Conservation (phyloP, 1,284 basidiomycete genomes). For the Ustilago shanxiensis region DNA sequence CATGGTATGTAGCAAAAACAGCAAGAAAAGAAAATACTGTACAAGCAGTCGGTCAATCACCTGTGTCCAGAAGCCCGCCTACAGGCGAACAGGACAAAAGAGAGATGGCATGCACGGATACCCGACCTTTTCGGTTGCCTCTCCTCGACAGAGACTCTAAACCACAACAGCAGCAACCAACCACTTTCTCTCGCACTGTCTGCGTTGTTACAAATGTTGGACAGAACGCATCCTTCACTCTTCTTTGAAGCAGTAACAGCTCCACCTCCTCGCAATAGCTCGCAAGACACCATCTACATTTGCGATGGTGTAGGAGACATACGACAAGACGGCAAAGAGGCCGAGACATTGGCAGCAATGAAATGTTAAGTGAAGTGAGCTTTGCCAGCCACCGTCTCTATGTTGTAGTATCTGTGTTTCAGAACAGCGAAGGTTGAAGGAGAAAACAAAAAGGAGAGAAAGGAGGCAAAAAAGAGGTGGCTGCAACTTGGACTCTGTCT, state of each 20-base stretch:
- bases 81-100: neutral
- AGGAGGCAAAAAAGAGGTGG: slow-evolving; percentile 7
- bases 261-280: neutral
- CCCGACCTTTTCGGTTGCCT: slow-evolving; percentile 1
- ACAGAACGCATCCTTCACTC: neutral
- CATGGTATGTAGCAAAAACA: slow-evolving; percentile 5
- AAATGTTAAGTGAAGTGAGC: neutral
- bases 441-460: neutral
- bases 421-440: neutral
- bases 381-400: neutral
- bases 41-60: neutral
- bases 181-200: neutral
- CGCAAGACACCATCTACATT: neutral
- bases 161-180: neutral
- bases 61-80: neutral
- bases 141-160: slow-evolving; percentile 1
- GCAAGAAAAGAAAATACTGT: too few species aligned
- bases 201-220: neutral
- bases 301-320: neutral
- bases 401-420: neutral
- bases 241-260: neutral
- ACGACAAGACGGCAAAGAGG: neutral
- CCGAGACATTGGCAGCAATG: slow-evolving; percentile 6
- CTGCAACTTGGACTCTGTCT: slow-evolving; percentile 1
- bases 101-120: slow-evolving; percentile 21